phyloP scores from a whole-genome alignment of 345 rosid genomes.

The Cardamine occulta region DNA sequence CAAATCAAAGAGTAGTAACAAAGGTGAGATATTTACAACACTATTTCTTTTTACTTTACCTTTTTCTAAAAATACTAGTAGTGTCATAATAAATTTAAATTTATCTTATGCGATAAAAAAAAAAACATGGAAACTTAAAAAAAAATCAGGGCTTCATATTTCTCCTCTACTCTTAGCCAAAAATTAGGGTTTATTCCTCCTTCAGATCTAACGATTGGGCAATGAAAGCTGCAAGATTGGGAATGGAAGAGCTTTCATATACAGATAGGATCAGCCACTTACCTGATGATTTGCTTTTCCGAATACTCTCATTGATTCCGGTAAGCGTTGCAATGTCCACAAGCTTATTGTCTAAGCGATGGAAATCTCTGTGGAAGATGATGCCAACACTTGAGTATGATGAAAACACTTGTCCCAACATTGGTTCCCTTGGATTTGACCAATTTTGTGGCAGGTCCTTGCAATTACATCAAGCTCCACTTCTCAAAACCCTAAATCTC shows the following conservation, averaged over 20 bases:
- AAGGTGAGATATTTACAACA: background rate
- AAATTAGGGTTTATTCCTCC: background rate
- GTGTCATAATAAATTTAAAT: background rate
- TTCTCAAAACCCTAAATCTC: conserved; percentile 28
- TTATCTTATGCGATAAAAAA: background rate
- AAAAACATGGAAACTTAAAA: too few species aligned
- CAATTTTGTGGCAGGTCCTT: conserved; percentile 13
- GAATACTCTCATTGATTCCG: conserved; percentile 10
- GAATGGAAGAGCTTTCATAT: background rate
- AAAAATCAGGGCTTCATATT: background rate
- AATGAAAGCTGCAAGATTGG: background rate
- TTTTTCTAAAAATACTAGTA: background rate
- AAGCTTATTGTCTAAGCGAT: conserved; percentile 25
- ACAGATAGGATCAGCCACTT: conserved; percentile 23
- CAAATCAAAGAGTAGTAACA: background rate
- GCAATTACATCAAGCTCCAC: conserved; percentile 16
- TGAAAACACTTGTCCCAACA: background rate
- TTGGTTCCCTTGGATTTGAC: conserved; percentile 19
- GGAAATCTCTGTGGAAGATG: conserved; percentile 30
- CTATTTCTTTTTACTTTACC: too few species aligned
- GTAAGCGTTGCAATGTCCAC: conserved; percentile 21
- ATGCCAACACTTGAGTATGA: background rate
- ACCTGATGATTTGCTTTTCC: conserved; percentile 24
- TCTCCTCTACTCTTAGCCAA: background rate
- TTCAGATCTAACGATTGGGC: conserved; percentile 7